A percentile compares a stretch with the other conserved stretches of the same genome.
Evolutionary conservation across 2,329 filamentous ascomycete genomes (phyloP).

Genomic region (Aspergillus ustus): DNA sequence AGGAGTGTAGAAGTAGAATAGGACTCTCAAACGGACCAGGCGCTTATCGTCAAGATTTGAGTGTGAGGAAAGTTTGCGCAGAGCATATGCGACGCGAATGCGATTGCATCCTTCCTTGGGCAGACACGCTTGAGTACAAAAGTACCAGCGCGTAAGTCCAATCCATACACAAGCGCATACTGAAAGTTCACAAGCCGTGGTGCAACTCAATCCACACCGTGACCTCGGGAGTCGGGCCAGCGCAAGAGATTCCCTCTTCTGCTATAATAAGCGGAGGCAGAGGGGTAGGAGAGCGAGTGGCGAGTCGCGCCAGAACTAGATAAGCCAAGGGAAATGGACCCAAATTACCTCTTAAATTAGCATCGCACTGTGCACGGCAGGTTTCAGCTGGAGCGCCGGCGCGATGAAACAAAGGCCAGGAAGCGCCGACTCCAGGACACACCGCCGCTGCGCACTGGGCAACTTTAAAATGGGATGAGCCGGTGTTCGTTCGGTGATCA

Average conservation of each 20-base stretch:
- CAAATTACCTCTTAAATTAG: slow-evolving; percentile 2
- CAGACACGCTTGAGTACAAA: neutral
- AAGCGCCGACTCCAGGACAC: slow-evolving; percentile 5
- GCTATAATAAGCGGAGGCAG: neutral
- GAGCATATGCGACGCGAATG: neutral
- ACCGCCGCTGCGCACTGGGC: neutral
- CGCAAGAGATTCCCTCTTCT: neutral
- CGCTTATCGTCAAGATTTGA: neutral
- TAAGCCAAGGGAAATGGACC: neutral
- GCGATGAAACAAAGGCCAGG: slow-evolving; percentile 19
- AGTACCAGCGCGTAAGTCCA: neutral
- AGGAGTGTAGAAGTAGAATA: neutral
- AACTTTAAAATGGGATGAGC: slow-evolving; percentile 13
- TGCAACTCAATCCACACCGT: neutral
- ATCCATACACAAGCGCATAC: neutral
- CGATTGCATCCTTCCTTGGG: neutral
- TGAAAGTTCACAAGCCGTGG: neutral
- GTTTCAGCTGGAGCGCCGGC: slow-evolving; percentile 14
- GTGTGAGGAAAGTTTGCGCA: neutral
- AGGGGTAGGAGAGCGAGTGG: neutral
- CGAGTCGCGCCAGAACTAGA: neutral
- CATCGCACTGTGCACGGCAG: neutral
- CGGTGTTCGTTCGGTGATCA: neutral
- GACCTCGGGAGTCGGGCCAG: neutral
- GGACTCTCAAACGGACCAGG: neutral